Evolutionary conservation across 2,329 filamentous ascomycete genomes (phyloP).

Genomic region (Fusarium sacchari): DNA sequence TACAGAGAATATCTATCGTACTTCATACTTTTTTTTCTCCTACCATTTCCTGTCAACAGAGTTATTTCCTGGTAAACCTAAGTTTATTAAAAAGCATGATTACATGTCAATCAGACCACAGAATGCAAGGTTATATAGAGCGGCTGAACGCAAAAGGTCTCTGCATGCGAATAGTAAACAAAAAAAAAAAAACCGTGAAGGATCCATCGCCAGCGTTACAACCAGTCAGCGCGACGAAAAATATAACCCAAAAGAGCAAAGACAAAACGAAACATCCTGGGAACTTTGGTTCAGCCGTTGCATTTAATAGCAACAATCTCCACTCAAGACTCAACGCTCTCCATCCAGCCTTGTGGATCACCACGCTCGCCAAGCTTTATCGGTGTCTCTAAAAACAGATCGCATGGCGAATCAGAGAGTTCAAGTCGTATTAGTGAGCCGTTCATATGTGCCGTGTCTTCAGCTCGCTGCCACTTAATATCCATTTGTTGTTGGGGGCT

Average conservation of each 20-base stretch:
- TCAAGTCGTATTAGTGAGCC: not conserved
- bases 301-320: not conserved
- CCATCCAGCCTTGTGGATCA: slow-evolving; percentile 16
- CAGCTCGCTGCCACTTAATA: not conserved
- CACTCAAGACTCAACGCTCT: not conserved
- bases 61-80: not conserved
- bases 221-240: not conserved
- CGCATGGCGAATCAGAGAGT: not conserved
- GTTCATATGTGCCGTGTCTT: not conserved
- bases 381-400: not conserved
- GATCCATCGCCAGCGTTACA: not conserved
- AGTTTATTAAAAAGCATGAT: not conserved
- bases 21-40: not conserved
- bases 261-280: not conserved
- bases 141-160: not conserved
- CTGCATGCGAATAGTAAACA: not conserved
- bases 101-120: not conserved
- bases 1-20: not conserved
- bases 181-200: not conserved
- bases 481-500: slow-evolving; percentile 26
- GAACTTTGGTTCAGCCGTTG: not conserved
- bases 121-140: not conserved
- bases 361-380: slow-evolving; percentile 4
- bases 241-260: slow-evolving; percentile 1
- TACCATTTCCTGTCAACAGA: too few relatives aligned